These are phyloP conservation scores for Nakaseomyces bracarensis DNA, from an alignment of 1,139 yeast genomes.

Conservation along the genomic window DNA sequence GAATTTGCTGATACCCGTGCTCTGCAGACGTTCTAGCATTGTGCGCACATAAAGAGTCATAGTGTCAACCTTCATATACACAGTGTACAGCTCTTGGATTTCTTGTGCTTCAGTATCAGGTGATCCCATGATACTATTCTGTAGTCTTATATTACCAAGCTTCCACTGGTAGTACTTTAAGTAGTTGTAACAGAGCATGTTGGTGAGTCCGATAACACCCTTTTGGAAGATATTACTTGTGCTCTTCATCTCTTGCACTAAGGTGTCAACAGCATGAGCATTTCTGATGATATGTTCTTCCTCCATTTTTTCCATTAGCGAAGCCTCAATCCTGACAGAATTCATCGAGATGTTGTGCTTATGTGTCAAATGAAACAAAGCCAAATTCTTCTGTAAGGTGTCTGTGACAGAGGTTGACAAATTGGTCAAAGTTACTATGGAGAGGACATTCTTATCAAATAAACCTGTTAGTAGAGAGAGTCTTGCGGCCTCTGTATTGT, in stretches of 20 bases:
- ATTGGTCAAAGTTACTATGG: background rate
- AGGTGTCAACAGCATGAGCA: background rate
- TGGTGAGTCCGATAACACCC: background rate
- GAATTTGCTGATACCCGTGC: background rate
- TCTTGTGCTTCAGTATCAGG: background rate
- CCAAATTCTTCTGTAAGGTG: background rate
- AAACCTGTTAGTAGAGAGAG: background rate
- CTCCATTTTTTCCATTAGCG: background rate
- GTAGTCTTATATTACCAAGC: background rate
- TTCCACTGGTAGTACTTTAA: background rate
- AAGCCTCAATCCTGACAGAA: background rate
- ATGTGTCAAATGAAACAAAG: background rate
- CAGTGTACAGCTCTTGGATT: background rate
- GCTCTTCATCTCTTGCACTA: background rate
- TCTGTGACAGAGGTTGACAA: background rate
- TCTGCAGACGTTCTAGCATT: background rate
- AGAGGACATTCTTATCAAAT: background rate
- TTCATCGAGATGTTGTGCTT: background rate
- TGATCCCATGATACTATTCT: background rate
- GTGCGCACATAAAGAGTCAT: background rate
- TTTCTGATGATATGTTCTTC: background rate
- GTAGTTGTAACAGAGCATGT: constrained; percentile 1
- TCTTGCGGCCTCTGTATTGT: background rate
- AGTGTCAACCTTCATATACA: background rate
- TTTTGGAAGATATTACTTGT: background rate